Conservation (phyloP, 2,329 filamentous ascomycete species). For the Sordariomycetes sp. region DNA sequence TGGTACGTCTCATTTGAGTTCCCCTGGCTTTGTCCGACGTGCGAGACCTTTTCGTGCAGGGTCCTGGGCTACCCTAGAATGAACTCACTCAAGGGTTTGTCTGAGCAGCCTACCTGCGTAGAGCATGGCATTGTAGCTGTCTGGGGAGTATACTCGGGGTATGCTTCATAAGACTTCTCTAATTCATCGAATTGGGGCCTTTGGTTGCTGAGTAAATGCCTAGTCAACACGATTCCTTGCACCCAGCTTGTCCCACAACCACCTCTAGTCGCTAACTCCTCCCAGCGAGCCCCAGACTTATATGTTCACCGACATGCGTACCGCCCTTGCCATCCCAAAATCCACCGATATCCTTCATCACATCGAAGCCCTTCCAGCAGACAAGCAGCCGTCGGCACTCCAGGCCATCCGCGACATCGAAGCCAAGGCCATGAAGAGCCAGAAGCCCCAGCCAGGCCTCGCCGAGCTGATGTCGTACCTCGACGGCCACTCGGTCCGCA, state of each 20-base stretch:
- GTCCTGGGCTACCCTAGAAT: too few species aligned
- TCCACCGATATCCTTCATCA: slow-evolving; percentile 80
- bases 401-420: slow-evolving; percentile 73
- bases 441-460: slow-evolving; percentile 77
- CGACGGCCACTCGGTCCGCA: slow-evolving; percentile 54
- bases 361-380: slow-evolving; percentile 61
- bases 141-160: too few species aligned
- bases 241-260: neutral
- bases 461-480: slow-evolving; percentile 73
- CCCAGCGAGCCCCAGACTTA: slow-evolving; percentile 85
- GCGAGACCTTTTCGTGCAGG: too few species aligned
- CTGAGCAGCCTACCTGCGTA: too few species aligned
- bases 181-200: too few species aligned
- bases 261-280: too few species aligned
- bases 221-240: too few species aligned
- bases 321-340: slow-evolving; percentile 63
- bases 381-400: slow-evolving; percentile 54
- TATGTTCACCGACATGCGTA: slow-evolving; percentile 88
- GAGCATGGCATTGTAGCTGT: too few species aligned
- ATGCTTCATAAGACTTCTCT: too few species aligned
- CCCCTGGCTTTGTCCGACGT: too few species aligned
- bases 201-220: too few species aligned
- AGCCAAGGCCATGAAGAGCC: slow-evolving; percentile 66
- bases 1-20: slow-evolving; percentile 54
- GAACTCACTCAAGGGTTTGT: too few species aligned